Conservation (phyloP, 2,329 filamentous ascomycete genomes). For the Tympanopsis confertula region DNA sequence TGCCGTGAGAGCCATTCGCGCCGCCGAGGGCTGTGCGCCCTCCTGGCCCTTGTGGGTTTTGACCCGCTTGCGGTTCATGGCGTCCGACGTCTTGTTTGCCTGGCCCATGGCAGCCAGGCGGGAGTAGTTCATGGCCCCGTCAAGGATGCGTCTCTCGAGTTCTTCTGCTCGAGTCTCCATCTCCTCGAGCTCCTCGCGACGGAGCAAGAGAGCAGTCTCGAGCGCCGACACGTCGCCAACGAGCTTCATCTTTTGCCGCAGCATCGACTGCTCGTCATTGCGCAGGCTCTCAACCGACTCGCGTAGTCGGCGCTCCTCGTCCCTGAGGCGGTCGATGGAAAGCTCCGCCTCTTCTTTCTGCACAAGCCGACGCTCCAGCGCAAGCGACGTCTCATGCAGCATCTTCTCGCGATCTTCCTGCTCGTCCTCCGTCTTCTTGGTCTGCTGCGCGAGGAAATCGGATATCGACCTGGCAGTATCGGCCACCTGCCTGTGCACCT, state of each 20-base stretch:
- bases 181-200: conserved; percentile 77
- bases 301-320: conserved; percentile 39
- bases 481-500: conserved; percentile 80
- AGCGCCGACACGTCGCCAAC: conserved; percentile 80
- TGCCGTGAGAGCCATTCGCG: not conserved
- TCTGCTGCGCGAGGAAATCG: conserved; percentile 68
- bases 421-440: conserved; percentile 62
- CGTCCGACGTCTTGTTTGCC: conserved; percentile 29
- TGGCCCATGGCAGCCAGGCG: conserved; percentile 75
- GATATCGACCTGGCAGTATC: conserved; percentile 75
- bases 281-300: conserved; percentile 45
- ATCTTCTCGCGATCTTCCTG: conserved; percentile 69
- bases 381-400: conserved; percentile 66
- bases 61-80: conserved; percentile 38
- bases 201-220: conserved; percentile 78
- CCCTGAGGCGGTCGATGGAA: conserved; percentile 21
- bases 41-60: conserved; percentile 27
- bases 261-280: conserved; percentile 63
- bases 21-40: conserved; percentile 12
- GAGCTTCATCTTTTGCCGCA: conserved; percentile 67
- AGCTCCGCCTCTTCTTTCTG: conserved; percentile 53
- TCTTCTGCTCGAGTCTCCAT: conserved; percentile 86
- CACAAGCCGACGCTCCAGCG: conserved; percentile 64
- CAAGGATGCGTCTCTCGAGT: conserved; percentile 82
- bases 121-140: conserved; percentile 93